Evolutionary conservation across 164 flowering plant species (phyloP), one percentile per base, ranked within the genome.

Genomic region (Brasenia schreberi): DNA sequence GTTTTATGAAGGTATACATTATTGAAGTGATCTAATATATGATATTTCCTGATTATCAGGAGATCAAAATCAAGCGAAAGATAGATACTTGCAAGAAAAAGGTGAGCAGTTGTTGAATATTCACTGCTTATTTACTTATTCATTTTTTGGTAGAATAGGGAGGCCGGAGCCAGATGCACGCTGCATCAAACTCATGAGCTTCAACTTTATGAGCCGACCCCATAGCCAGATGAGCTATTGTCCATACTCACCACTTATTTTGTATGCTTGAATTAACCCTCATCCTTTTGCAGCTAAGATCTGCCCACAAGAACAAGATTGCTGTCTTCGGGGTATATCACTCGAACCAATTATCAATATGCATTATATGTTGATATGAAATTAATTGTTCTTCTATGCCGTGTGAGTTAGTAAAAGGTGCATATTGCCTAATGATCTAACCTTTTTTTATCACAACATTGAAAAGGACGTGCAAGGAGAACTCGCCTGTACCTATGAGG

Each of bases 1-100:
- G 39, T 33, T 3, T 33, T 33, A 33, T 33, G 39, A 1, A 33
- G 6, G 42, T 16, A 16, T 14, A 19, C 7, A 33, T 33, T 33
- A 33, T 23, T 33, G 4, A 23, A 7, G 16, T 19, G 39, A 33
- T 33, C 39, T 19, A 6, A 33, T 33, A 18, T 58, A 9, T 12
- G 18, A 58, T 33, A 61, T 42, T 66, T 19, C 17, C 17, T 70
- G 60, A 61, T 65, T 66, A 56, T 63, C 86, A 86, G 87, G 77
- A 69, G 65, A 86, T 81, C 42, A 77, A 70, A 69, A 74, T 86
- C 74, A 71, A 66, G 69, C 82, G 77, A 56, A 80, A 74, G 68
- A 79, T 82, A 1, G 81, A 79, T 0, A 86, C 88, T 14, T 68
- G 17, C 78, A 78, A 52, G 77, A 86, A 84, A 66, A 86, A 84